These are phyloP conservation scores for Mucor racemosus DNA, from an alignment of 371 early-diverging fungal genomes.

Conservation along the genomic window DNA sequence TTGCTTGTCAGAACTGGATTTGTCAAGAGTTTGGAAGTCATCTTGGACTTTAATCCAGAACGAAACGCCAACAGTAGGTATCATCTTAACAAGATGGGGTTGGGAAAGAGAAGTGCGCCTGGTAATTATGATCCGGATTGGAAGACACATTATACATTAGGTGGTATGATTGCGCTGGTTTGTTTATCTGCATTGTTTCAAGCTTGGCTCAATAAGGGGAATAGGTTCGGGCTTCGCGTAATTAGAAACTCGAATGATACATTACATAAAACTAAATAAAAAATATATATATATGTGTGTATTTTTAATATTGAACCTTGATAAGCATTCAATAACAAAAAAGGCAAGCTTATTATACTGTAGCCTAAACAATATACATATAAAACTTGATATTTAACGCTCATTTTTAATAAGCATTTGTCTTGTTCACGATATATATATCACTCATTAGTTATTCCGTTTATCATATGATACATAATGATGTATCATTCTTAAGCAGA, in stretches of 20 bases:
- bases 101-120: not conserved
- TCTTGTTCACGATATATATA: too few species aligned
- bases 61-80: not conserved
- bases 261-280: conserved; percentile 12
- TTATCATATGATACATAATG: too few species aligned
- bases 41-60: conserved; percentile 28
- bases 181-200: conserved; percentile 21
- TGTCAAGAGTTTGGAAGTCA: not conserved
- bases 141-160: conserved; percentile 33
- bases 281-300: too few species aligned
- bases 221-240: conserved; percentile 35
- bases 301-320: too few species aligned
- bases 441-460: too few species aligned
- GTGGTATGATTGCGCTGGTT: conserved; percentile 26
- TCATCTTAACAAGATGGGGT: not conserved
- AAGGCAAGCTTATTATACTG: too few species aligned
- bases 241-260: conserved; percentile 24
- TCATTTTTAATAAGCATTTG: too few species aligned
- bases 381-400: too few species aligned
- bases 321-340: too few species aligned
- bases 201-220: conserved; percentile 26
- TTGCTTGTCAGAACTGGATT: conserved; percentile 29
- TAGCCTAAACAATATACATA: too few species aligned
- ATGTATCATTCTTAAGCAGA: too few species aligned
- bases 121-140: conserved; percentile 14